Percentiles rank a stretch among this genome's conserved stretches.
These are phyloP conservation scores for Gynostemma pentaphyllum DNA, from an alignment of 306 rosid genomes.

Conservation along the genomic window DNA sequence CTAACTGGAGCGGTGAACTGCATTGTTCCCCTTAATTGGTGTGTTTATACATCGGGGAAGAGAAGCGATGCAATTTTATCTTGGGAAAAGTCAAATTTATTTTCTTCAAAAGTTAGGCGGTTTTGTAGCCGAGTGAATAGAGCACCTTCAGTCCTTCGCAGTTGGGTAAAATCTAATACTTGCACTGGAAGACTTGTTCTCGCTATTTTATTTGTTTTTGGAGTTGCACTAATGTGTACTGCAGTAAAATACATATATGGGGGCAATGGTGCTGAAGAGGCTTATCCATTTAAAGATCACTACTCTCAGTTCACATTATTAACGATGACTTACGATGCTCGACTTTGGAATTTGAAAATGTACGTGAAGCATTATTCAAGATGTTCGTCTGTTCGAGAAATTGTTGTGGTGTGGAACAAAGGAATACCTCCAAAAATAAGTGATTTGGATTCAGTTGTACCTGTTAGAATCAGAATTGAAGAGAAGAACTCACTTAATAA, in stretches of 20 bases:
- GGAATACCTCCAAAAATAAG: conserved; percentile 64
- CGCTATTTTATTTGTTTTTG: conserved; percentile 39
- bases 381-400: conserved; percentile 85
- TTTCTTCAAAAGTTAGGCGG: conserved; percentile 52
- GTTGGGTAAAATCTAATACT: conserved; percentile 57
- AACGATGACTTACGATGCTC: conserved; percentile 95
- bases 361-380: conserved; percentile 85
- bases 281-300: conserved; percentile 58
- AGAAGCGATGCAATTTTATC: conserved; percentile 33
- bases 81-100: conserved; percentile 59
- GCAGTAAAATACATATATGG: conserved; percentile 72
- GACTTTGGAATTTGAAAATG: conserved; percentile 93
- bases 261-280: conserved; percentile 87
- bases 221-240: conserved; percentile 61
- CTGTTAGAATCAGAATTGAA: conserved; percentile 71
- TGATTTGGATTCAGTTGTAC: conserved; percentile 84
- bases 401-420: conserved; percentile 98
- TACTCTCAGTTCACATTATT: conserved; percentile 85
- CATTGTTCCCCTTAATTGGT: conserved; percentile 71
- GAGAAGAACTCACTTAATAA: conserved; percentile 75
- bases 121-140: conserved; percentile 81
- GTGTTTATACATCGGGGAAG: conserved; percentile 49
- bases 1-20: conserved; percentile 79
- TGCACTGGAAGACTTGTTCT: conserved; percentile 75
- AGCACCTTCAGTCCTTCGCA: conserved; percentile 48